A percentile compares a stretch with the other conserved stretches of the same genome.
These are phyloP conservation scores for Ceriops tagal DNA, from an alignment of 345 rosid genomes.

Conservation along the genomic window DNA sequence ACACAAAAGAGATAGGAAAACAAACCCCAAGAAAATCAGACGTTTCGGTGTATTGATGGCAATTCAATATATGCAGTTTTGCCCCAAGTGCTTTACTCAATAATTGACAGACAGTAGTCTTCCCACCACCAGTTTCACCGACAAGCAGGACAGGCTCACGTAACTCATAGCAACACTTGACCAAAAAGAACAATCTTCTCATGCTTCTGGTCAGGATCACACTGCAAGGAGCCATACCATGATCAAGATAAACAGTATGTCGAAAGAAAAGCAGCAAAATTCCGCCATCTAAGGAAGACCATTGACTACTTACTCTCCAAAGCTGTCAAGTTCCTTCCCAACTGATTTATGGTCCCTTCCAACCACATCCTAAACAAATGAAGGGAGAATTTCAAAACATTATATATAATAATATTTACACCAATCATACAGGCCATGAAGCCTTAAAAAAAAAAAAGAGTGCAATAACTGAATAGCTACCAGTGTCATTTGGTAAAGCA, in stretches of 20 bases:
- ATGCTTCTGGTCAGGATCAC: conserved; percentile 76
- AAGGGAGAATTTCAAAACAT: not conserved
- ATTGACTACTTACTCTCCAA: conserved; percentile 39
- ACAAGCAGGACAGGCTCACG: conserved; percentile 96
- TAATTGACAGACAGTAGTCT: conserved; percentile 89
- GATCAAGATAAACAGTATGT: conserved; percentile 10
- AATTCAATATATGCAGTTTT: conserved; percentile 77
- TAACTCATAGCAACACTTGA: conserved; percentile 67
- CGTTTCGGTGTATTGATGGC: conserved; percentile 93
- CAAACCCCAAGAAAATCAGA: conserved; percentile 95
- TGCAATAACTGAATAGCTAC: not conserved
- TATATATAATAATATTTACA: not conserved
- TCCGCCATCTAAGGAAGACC: conserved; percentile 11
- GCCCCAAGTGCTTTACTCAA: conserved; percentile 50
- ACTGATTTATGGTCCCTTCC: conserved; percentile 28
- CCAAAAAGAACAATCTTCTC: conserved; percentile 80
- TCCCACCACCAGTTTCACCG: conserved; percentile 98
- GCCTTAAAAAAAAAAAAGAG: not conserved
- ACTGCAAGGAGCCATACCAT: conserved; percentile 30
- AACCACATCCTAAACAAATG: conserved; percentile 41
- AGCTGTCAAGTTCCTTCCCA: conserved; percentile 18
- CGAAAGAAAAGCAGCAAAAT: conserved; percentile 4
- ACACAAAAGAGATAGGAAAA: conserved; percentile 5
- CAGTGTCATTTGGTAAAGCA: not conserved
- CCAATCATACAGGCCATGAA: not conserved